Conservation (phyloP, 2,329 filamentous ascomycete genomes). For the Pseudogymnoascus pannorum region DNA sequence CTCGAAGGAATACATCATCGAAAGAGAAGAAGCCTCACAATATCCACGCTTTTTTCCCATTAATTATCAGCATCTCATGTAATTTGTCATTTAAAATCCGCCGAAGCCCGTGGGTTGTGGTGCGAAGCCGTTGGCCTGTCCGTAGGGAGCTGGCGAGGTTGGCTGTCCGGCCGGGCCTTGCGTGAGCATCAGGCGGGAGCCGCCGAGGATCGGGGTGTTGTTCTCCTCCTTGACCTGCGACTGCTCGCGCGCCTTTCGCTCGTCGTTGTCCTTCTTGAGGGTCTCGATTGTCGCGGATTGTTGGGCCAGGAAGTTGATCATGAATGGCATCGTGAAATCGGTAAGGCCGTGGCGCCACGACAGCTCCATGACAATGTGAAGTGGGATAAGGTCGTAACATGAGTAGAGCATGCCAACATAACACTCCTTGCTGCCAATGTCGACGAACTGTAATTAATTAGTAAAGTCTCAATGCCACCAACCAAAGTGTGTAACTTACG, state of each 20-base stretch:
- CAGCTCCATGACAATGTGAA: slow-evolving; percentile 87
- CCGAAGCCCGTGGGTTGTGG: slow-evolving; percentile 78
- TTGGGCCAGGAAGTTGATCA: slow-evolving; percentile 96
- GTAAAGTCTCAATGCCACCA: slow-evolving; percentile 29
- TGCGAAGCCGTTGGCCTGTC: slow-evolving; percentile 79
- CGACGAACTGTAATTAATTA: slow-evolving; percentile 67
- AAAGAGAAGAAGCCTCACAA: slow-evolving; percentile 2
- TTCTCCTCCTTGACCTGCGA: slow-evolving; percentile 79
- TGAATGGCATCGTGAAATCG: slow-evolving; percentile 99
- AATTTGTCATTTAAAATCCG: slow-evolving; percentile 37
- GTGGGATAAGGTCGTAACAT: slow-evolving; percentile 93
- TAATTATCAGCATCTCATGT: slow-evolving; percentile 10
- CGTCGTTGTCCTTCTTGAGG: slow-evolving; percentile 94
- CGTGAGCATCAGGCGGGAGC: slow-evolving; percentile 87
- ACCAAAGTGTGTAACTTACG: slow-evolving; percentile 55
- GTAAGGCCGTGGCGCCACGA: slow-evolving; percentile 92
- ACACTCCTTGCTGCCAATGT: slow-evolving; percentile 97
- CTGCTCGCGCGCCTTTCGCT: slow-evolving; percentile 70
- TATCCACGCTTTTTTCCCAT: slow-evolving; percentile 3
- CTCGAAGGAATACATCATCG: background rate
- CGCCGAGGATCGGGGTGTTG: slow-evolving; percentile 86
- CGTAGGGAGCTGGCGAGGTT: slow-evolving; percentile 61
- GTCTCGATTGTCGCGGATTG: slow-evolving; percentile 78
- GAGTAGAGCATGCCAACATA: slow-evolving; percentile 99
- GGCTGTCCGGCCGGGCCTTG: slow-evolving; percentile 61